Evolutionary conservation across 2,329 filamentous ascomycete genomes (phyloP).

Genomic region (Clarireedia monteithiana): DNA sequence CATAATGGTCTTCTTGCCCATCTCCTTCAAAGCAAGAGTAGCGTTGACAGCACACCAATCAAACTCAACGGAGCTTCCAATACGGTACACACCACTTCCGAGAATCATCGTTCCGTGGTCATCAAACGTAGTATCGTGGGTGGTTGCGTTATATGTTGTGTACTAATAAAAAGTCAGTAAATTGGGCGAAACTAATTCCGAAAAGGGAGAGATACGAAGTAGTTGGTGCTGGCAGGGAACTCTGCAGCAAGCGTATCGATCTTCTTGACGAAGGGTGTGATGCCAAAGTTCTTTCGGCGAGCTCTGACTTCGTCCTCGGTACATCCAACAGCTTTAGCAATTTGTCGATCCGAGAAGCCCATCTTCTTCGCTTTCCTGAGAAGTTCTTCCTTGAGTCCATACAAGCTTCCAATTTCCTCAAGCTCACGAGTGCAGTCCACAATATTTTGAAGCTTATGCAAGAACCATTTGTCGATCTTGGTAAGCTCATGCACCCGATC

Average conservation of each 20-base stretch:
- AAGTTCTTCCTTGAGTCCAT: conserved; percentile 80
- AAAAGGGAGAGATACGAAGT: conserved; percentile 42
- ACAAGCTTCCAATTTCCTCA: conserved; percentile 73
- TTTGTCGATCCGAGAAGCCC: conserved; percentile 96
- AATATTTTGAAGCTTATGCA: conserved; percentile 97
- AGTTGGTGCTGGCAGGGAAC: conserved; percentile 92
- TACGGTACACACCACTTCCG: conserved; percentile 93
- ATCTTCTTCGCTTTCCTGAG: conserved; percentile 91
- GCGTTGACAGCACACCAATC: conserved; percentile 97
- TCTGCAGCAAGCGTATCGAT: conserved; percentile 97
- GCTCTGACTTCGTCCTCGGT: conserved; percentile 87
- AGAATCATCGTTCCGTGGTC: conserved; percentile 86
- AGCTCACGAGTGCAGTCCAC: conserved; percentile 85
- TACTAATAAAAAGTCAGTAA: conserved; percentile 37
- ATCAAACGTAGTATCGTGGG: conserved; percentile 89
- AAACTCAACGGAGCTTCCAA: conserved; percentile 95
- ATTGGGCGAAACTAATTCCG: neutral
- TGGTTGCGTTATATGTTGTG: conserved; percentile 93
- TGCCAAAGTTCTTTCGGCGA: conserved; percentile 74
- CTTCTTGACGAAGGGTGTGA: conserved; percentile 94
- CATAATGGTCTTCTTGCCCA: conserved; percentile 97
- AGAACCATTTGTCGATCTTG: conserved; percentile 99
- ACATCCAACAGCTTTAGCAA: conserved; percentile 75
- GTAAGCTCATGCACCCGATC: conserved; percentile 87
- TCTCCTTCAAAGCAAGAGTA: conserved; percentile 70